Conservation (phyloP, 75 land plant species). For the Azolla pinnata region DNA sequence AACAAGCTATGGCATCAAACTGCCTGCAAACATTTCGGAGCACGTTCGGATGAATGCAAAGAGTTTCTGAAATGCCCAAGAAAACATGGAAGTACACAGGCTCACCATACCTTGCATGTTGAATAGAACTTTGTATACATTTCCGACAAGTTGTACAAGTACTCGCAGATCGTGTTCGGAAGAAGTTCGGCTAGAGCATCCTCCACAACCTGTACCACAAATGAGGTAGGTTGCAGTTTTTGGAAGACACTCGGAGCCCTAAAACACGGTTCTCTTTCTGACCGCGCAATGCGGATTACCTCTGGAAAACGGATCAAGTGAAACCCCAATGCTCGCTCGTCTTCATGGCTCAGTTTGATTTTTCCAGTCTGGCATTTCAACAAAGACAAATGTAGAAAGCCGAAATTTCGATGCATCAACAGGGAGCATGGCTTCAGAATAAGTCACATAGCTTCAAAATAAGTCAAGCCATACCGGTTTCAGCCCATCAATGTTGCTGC, state of each 20-base stretch:
- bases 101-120: conserved; percentile 55
- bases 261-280: too few relatives aligned
- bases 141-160: conserved; percentile 74
- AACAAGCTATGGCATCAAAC: too few relatives aligned
- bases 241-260: too few relatives aligned
- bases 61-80: not conserved
- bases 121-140: conserved; percentile 69
- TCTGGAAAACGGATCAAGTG: conserved; percentile 79
- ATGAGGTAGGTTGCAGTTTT: too few relatives aligned
- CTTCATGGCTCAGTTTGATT: conserved; percentile 43
- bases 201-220: conserved; percentile 76
- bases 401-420: too few relatives aligned
- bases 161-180: conserved; percentile 77
- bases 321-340: conserved; percentile 61
- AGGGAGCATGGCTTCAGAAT: too few relatives aligned
- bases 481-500: conserved; percentile 60
- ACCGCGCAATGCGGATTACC: too few relatives aligned
- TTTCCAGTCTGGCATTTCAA: conserved; percentile 44
- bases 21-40: too few relatives aligned
- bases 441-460: too few relatives aligned
- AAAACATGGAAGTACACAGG: not conserved
- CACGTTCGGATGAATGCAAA: too few relatives aligned
- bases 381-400: too few relatives aligned
- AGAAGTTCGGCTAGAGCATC: conserved; percentile 66
- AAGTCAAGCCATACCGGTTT: conserved; percentile 43